Base-by-base conservation (phyloP, 148 eudicot species). In the Pouteria glomerata region DNA sequence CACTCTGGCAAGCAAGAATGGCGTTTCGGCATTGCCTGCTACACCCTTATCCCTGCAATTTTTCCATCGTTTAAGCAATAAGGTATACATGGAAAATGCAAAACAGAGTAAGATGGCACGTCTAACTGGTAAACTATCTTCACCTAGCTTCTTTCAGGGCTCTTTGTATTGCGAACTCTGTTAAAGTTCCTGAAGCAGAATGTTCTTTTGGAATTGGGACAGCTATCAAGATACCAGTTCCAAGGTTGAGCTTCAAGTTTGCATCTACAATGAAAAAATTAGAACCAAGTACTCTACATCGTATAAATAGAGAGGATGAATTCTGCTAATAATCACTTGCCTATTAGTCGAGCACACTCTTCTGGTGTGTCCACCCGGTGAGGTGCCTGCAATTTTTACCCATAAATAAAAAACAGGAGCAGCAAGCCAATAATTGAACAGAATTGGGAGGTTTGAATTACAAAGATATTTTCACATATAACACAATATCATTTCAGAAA, bases 21-120 rank as follows among this genome's bases (percentile, higher is more conserved):
- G 99, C 61, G 99, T 96, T 85, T 92, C 97, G 47, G 94, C 94
- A 77, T 85, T 96, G 71, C 99, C 99, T 61, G 78, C 83, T 69
- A 96, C 77, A 60, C 86, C 85, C 76, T 86, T 86, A 78, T 88
- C 97, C 88, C 99, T 96, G 86, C 39, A 21, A 21, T 62, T 30
- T 23, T n/a, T n/a, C n/a, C 57, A 70, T 64, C 45, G 39, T 8
- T 34, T 8, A 50, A 61, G 37, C 48, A 39, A 64, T 4, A 35
- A 50, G 51, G 26, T 39, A 13, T 26, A 26, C 51, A 74, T 61
- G 48, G 30, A 42, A 23, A 3, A 35, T 59, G 35, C 58, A 35
- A 66, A 73, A 59, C 45, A 50, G 63, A 77, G 23, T 19, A 10
- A 12, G 41, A 37, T 35, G 26, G 23, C 41, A 67, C 24, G 39